These are phyloP conservation scores for Chimonanthus salicifolius DNA, from an alignment of 164 flowering plant species.

Conservation along the genomic window DNA sequence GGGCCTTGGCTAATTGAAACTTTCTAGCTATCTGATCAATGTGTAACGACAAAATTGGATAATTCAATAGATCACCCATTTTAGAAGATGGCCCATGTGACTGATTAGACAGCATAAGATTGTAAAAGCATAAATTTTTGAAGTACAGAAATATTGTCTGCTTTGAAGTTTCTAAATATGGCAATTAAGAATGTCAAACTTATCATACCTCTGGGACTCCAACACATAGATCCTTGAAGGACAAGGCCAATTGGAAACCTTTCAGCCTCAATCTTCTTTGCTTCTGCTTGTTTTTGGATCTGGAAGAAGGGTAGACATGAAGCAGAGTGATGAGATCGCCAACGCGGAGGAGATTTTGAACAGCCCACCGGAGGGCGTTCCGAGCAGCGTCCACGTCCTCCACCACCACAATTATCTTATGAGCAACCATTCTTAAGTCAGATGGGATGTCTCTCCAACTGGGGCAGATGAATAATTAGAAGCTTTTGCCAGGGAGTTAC, in stretches of 20 bases:
- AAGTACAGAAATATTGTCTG: too few relatives aligned
- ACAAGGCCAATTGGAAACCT: conserved; percentile 83
- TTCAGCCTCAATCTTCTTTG: conserved; percentile 45
- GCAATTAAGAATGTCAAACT: not conserved
- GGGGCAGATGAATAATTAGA: not conserved
- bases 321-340: conserved; percentile 77
- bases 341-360: conserved; percentile 53
- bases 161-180: too few relatives aligned
- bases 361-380: conserved; percentile 80
- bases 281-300: conserved; percentile 39
- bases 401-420: conserved; percentile 70
- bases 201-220: conserved; percentile 42
- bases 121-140: not conserved
- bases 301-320: conserved; percentile 51
- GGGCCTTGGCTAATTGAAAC: not conserved
- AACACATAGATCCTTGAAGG: conserved; percentile 72
- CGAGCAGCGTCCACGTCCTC: conserved; percentile 79
- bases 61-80: not conserved
- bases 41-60: not conserved
- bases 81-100: not conserved
- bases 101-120: not conserved
- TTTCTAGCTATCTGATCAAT: not conserved
- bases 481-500: not conserved
- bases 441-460: not conserved
- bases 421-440: conserved; percentile 3